Base-by-base conservation (phyloP, 2,329 filamentous ascomycete species). In the Apiospora hydei region DNA sequence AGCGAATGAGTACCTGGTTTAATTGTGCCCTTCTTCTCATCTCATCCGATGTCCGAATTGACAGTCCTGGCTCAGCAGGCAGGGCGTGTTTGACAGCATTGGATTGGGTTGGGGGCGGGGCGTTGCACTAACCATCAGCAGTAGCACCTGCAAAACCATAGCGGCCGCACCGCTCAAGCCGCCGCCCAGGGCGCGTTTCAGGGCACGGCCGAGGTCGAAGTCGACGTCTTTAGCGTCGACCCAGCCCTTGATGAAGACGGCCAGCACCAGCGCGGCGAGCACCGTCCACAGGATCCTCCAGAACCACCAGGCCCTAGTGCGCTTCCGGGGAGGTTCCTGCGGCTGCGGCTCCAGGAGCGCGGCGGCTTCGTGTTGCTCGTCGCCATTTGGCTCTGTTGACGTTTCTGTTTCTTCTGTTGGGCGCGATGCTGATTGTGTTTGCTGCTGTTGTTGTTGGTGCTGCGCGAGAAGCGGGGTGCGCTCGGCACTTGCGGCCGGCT, bases 101-200 rank as follows among this genome's bases (percentile, higher is more conserved):
- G n/a, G 8, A n/a, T 16, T 34, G 26, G 26, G 53, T 57, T 57
- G 53, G 53, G 30, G 66, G 41, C 8, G 2, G 10, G 41, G 18
- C 18, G 53, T 61, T 61, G 57, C 57, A n/a, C 74, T 3, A 79
- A 85, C 85, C 85, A 87, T 87, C 1, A 87, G 75, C 4, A 86
- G 79, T 4, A 87, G 43, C 4, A 87, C 85, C 66, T 87, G 85
- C 1, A 87, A 70, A 1, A 87, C 76, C 85, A 87, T 87, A 4
- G 85, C 85, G 0, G 85, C 84, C 26, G 85, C 85, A 66, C 85
- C 85, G 49, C 84, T 85, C 24, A 87, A 73, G 0, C 85, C 85
- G 18, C 85, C 84, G 0, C 85, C 85, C 0, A 87, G 81, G 0
- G 85, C 85, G 64, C 80, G 77, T 72, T 82, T 84, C 10, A 87